Base-by-base conservation (phyloP, 1,284 basidiomycete genomes). In the Malassezia caprae region DNA sequence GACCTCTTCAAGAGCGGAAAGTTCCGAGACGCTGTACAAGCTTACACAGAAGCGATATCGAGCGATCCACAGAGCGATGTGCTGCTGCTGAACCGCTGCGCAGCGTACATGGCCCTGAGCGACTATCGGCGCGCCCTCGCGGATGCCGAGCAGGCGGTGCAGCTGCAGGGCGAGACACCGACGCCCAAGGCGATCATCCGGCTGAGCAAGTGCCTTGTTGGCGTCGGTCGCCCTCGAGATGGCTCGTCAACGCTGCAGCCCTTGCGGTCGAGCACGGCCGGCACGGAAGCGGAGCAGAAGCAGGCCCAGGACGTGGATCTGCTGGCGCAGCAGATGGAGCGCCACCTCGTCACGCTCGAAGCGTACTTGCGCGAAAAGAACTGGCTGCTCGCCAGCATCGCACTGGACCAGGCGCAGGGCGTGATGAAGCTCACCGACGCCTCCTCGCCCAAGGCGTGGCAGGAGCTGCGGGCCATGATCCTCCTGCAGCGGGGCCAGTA, bases 51-150 rank as follows among this genome's bases (percentile, higher is more conserved):
- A 11, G 68, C 68, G 4, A 60, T 66, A 42, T 83, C 83, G 56
- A 82, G 83, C 58, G 78, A 84, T 0, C 69, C 79, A 4, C 84
- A 89, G 68, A 82, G 87, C 2, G 80, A 85, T 0, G 89, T 86
- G 69, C 78, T 85, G 57, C 87, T 86, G 10, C 86, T 86, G 13
- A 91, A 91, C 75, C 83, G 88, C 39, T 88, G 88, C 0, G 88
- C 88, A 2, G 84, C 88, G 3, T 82, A 85, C 69, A 90, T 91
- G 83, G 81, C 83, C 0, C 72, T 87, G 51, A 88, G 88, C 69
- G 80, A 81, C 41, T 90, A 86, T 78, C 79, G 81, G 32, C 76
- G 78, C 1, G 88, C 88, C 0, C 77, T 90, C 10, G 78, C 80
- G 32, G 88, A 91, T 72, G 88, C 87, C 66, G 86, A 88, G 70